Conservation (phyloP, 2,329 filamentous ascomycete species). For the Sporothrix pseudoabietina region DNA sequence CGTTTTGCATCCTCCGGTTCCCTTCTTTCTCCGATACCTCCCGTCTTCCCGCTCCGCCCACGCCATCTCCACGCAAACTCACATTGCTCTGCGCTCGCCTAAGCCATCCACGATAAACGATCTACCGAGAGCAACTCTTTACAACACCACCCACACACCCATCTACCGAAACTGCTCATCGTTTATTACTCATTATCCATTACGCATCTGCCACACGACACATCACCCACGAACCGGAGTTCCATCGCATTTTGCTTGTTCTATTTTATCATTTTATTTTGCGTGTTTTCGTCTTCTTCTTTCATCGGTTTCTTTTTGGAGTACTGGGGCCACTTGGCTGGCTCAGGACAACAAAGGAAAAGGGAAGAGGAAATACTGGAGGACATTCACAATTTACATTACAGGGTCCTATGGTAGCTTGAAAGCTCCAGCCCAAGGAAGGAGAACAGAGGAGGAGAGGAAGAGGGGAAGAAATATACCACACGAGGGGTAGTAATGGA, state of each 20-base stretch:
- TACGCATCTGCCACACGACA: constrained; percentile 38
- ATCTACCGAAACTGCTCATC: constrained; percentile 1
- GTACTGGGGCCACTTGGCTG: constrained; percentile 35
- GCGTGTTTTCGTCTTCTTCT: constrained; percentile 3
- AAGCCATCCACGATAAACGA: constrained; percentile 19
- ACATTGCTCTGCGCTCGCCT: neutral
- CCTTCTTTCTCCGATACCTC: neutral
- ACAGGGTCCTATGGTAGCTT: constrained; percentile 63
- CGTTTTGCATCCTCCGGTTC: constrained; percentile 11
- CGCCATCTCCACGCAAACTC: neutral
- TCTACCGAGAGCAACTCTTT: neutral
- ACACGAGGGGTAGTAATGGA: constrained; percentile 32
- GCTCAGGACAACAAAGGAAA: constrained; percentile 36
- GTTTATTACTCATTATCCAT: constrained; percentile 25
- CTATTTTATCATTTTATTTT: constrained; percentile 5
- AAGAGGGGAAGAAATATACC: constrained; percentile 23
- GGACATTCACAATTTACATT: neutral
- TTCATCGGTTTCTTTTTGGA: constrained; percentile 24
- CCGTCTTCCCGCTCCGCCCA: neutral
- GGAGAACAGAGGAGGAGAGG: constrained; percentile 36
- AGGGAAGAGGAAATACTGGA: constrained; percentile 32
- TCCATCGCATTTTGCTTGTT: constrained; percentile 39
- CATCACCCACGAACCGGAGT: constrained; percentile 41
- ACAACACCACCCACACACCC: neutral
- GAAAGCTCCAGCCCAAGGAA: constrained; percentile 62